A percentile compares a stretch with the other conserved stretches of the same genome.
phyloP scores from a whole-genome alignment of 2,329 filamentous ascomycete genomes.

The Nectriaceae sp. region DNA sequence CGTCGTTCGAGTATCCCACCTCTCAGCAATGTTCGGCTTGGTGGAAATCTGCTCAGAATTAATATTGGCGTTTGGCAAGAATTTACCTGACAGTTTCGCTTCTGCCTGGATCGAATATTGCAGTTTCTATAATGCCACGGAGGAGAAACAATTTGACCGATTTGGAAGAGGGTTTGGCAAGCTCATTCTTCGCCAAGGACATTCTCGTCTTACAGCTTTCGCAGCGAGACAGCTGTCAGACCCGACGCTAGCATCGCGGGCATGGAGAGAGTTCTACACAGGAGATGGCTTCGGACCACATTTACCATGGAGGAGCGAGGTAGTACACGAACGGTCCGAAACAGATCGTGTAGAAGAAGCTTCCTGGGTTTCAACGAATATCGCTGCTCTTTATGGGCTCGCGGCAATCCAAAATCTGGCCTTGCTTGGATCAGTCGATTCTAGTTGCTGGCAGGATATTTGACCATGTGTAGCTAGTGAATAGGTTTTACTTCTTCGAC shows the following conservation, averaged over 20 bases:
- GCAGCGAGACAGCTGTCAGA: slow-evolving; percentile 47
- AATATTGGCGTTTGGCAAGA: slow-evolving; percentile 48
- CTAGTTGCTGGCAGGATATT: too few species aligned
- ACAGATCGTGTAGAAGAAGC: slow-evolving; percentile 55
- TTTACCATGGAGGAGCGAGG: slow-evolving; percentile 38
- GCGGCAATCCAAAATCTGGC: slow-evolving; percentile 59
- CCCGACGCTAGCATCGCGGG: slow-evolving; percentile 47
- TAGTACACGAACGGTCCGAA: slow-evolving; percentile 45
- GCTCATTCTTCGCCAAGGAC: slow-evolving; percentile 53
- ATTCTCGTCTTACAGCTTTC: slow-evolving; percentile 60
- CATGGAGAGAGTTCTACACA: slow-evolving; percentile 56
- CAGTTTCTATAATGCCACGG: slow-evolving; percentile 54
- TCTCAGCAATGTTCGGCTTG: slow-evolving; percentile 60
- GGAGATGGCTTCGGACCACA: slow-evolving; percentile 46
- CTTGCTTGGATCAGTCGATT: slow-evolving; percentile 26
- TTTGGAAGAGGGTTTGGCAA: slow-evolving; percentile 54
- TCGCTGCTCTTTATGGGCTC: slow-evolving; percentile 57
- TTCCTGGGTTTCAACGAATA: slow-evolving; percentile 58
- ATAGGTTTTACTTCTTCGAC: too few species aligned
- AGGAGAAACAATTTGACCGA: slow-evolving; percentile 51
- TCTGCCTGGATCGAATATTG: slow-evolving; percentile 62
- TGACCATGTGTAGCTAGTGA: too few species aligned
- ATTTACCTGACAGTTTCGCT: slow-evolving; percentile 50
- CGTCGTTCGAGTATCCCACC: slow-evolving; percentile 53
- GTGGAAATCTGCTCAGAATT: slow-evolving; percentile 59